Conservation (phyloP, 495 filamentous ascomycete genomes). For the Penicillium pancosmium region DNA sequence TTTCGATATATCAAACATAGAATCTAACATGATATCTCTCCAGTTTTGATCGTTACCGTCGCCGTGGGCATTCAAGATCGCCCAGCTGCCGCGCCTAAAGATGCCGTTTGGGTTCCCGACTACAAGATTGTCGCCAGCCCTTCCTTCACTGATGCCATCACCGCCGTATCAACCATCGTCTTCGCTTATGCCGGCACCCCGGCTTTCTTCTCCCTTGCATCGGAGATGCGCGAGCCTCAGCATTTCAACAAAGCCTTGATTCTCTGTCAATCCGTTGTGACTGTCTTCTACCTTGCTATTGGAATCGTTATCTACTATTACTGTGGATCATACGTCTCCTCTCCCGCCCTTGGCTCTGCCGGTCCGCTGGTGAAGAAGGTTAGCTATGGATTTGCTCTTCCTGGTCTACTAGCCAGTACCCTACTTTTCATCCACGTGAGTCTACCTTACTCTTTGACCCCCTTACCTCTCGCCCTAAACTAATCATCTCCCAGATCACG, state of each 20-base stretch:
- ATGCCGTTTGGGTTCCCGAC: slow-evolving; percentile 33
- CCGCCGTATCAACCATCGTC: slow-evolving; percentile 67
- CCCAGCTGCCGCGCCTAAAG: slow-evolving; percentile 37
- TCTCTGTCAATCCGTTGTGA: slow-evolving; percentile 42
- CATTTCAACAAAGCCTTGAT: slow-evolving; percentile 60
- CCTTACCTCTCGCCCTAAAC: slow-evolving; percentile 4
- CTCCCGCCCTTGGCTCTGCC: slow-evolving; percentile 70
- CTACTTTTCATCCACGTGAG: slow-evolving; percentile 36
- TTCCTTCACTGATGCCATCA: slow-evolving; percentile 45
- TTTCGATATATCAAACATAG: not conserved
- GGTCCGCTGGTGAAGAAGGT: slow-evolving; percentile 62
- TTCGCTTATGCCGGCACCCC: slow-evolving; percentile 67
- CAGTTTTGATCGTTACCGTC: slow-evolving; percentile 71
- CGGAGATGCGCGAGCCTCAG: slow-evolving; percentile 69
- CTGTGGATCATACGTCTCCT: slow-evolving; percentile 63
- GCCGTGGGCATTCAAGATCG: slow-evolving; percentile 58
- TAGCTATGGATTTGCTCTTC: slow-evolving; percentile 70
- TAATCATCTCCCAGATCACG: slow-evolving; percentile 41
- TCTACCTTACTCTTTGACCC: slow-evolving; percentile 37
- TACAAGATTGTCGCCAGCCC: slow-evolving; percentile 35
- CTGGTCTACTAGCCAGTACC: slow-evolving; percentile 42
- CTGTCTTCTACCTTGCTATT: slow-evolving; percentile 65
- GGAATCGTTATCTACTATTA: slow-evolving; percentile 69
- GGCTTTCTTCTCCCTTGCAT: slow-evolving; percentile 70
- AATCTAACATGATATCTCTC: slow-evolving; percentile 23